These are phyloP conservation scores for Lobosporangium transversale DNA, from an alignment of 192 early-diverging fungal species.

Conservation along the genomic window DNA sequence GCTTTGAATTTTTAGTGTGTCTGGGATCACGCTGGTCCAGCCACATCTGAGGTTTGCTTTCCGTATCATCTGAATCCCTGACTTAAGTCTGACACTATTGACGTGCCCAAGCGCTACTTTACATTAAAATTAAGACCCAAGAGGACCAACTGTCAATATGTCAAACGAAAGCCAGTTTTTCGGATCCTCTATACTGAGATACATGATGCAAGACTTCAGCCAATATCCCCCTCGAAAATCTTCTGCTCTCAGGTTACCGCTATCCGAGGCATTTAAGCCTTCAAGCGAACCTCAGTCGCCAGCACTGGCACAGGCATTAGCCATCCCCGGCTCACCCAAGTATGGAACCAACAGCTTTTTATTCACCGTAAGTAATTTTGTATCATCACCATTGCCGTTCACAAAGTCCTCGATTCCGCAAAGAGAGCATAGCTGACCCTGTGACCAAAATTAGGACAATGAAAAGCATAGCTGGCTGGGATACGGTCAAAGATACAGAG, in stretches of 20 bases:
- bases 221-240: background rate
- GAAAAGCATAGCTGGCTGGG: slow-evolving; percentile 20
- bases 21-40: background rate
- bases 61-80: too few relatives aligned
- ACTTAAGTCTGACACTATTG: too few relatives aligned
- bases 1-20: background rate
- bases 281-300: background rate
- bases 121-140: too few relatives aligned
- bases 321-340: background rate
- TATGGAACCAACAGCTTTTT: slow-evolving; percentile 23
- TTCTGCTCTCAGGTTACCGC: background rate
- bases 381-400: too few relatives aligned
- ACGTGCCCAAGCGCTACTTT: too few relatives aligned
- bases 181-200: slow-evolving; percentile 1
- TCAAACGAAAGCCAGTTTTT: background rate
- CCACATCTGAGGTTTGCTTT: background rate
- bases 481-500: background rate
- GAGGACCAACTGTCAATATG: slow-evolving; percentile 1
- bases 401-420: too few relatives aligned
- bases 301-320: background rate
- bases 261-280: background rate
- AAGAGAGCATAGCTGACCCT: too few relatives aligned
- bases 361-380: slow-evolving; percentile 14
- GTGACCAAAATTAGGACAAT: slow-evolving; percentile 30
- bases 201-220: slow-evolving; percentile 22